Evolutionary conservation across 805 yeast genomes (phyloP).

Genomic region (Saccharomycopsis selenospora): DNA sequence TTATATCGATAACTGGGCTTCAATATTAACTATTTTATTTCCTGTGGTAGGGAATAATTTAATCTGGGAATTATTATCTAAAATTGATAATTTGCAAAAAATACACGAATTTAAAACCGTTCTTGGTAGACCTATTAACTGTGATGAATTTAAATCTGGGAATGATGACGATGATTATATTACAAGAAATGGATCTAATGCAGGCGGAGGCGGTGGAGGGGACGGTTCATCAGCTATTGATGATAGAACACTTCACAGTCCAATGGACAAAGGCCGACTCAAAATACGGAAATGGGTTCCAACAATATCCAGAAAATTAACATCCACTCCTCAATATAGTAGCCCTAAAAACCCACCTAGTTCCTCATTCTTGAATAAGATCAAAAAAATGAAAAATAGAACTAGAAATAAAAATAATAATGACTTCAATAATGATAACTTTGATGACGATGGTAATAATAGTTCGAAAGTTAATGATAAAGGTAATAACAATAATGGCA

Average conservation of each 20-base stretch:
- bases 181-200: background rate
- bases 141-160: background rate
- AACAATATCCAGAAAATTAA: too few species aligned
- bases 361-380: too few species aligned
- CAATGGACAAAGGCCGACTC: too few species aligned
- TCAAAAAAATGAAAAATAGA: too few species aligned
- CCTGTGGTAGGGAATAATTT: constrained; percentile 14
- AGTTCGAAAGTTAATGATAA: background rate
- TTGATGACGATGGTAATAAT: background rate
- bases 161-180: background rate
- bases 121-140: constrained; percentile 11
- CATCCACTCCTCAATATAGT: too few species aligned
- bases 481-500: constrained; percentile 1
- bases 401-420: too few species aligned
- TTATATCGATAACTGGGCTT: constrained; percentile 16
- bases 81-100: constrained; percentile 10
- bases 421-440: too few species aligned
- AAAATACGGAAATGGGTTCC: too few species aligned
- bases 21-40: constrained; percentile 13
- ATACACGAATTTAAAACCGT: constrained; percentile 14
- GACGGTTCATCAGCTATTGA: too few species aligned
- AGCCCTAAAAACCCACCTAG: too few species aligned
- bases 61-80: constrained; percentile 18
- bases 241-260: too few species aligned
- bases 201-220: background rate